Evolutionary conservation across 768 basidiomycete genomes (phyloP).

Genomic region (Suillus ampliporus): DNA sequence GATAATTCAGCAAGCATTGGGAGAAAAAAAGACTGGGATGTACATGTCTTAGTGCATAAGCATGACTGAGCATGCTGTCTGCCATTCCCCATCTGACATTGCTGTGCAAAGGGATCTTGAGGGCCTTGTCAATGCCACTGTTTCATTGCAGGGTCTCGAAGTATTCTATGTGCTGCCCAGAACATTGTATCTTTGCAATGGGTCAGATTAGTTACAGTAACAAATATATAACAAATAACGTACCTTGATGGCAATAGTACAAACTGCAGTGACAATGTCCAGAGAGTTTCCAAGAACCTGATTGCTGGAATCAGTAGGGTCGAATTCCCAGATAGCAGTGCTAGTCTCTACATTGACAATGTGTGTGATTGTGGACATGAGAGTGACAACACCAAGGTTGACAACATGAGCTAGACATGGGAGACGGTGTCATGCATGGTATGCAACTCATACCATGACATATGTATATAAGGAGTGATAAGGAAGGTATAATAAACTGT

Average conservation of each 20-base stretch:
- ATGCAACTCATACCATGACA: too few species aligned
- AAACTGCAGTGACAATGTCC: slow-evolving; percentile 37
- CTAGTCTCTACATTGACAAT: slow-evolving; percentile 34
- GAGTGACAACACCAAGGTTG: slow-evolving; percentile 31
- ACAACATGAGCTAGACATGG: slow-evolving; percentile 37
- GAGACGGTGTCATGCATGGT: slow-evolving; percentile 25
- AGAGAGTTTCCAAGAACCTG: slow-evolving; percentile 32
- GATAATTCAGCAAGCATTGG: not conserved
- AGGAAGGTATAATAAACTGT: slow-evolving; percentile 21
- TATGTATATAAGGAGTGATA: slow-evolving; percentile 15
- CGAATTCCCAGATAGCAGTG: slow-evolving; percentile 43
- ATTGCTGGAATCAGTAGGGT: slow-evolving; percentile 30
- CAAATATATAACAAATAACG: slow-evolving; percentile 12
- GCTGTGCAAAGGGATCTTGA: slow-evolving; percentile 31
- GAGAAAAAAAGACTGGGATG: not conserved
- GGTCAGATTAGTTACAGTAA: not conserved
- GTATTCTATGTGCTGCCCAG: slow-evolving; percentile 26
- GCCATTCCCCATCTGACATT: slow-evolving; percentile 34
- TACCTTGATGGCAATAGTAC: slow-evolving; percentile 38
- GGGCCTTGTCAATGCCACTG: slow-evolving; percentile 17
- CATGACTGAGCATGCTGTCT: slow-evolving; percentile 26
- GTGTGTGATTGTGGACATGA: slow-evolving; percentile 39
- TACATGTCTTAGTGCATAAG: slow-evolving; percentile 22
- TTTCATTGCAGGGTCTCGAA: slow-evolving; percentile 29
- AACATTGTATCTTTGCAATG: slow-evolving; percentile 28